Evolutionary conservation across 1,139 yeast species (phyloP), one percentile per base, ranked within the genome.

Genomic region (Candida tetrigidarum): DNA sequence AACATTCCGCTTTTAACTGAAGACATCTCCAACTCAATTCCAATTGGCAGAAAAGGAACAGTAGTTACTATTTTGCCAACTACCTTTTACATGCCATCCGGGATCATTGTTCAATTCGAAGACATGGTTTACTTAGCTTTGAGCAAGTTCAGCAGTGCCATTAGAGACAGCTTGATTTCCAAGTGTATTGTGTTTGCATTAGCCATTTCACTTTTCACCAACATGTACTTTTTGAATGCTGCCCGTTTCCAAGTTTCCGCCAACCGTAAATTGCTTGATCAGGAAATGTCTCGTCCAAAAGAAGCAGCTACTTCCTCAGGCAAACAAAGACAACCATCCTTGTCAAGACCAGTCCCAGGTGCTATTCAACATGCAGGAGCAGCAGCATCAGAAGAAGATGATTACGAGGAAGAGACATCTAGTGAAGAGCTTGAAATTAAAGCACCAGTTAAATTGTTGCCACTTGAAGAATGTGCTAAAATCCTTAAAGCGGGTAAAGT

Each of bases 171-270:
- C 41, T 71, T 90, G 49, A 80, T 92, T 54, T 84, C 95, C 50
- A 92, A 93, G 63, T 80, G 84, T 52, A 74, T 91, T 43, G 80
- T 92, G 37, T 76, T 88, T 54, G 84, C 83, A 5, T 82, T 92
- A 50, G 84, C 86, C 18, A 70, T 88, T 52, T 87, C 96, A 50
- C 79, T 91, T 48, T 83, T 85, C 16, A 83, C 88, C 52, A 93
- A 95, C 63, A 84, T 88, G 40, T 93, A 92, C 66, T 76, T 93
- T 55, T 79, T 93, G 60, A 86, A 85, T 59, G 89, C 86, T 40
- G 81, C 92, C 10, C 80, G 88, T 64, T 74, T 76, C 45, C 88
- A 85, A 50, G 64, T 64, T 18, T 59, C 66, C 16, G 68, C 79
- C 22, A 73, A 75, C 33, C 66, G 66, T 49, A 62, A 69, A 68